Percentiles rank a stretch among this genome's conserved stretches.
Conservation (phyloP, 1,284 basidiomycete species). For the Kwoniella shivajii region DNA sequence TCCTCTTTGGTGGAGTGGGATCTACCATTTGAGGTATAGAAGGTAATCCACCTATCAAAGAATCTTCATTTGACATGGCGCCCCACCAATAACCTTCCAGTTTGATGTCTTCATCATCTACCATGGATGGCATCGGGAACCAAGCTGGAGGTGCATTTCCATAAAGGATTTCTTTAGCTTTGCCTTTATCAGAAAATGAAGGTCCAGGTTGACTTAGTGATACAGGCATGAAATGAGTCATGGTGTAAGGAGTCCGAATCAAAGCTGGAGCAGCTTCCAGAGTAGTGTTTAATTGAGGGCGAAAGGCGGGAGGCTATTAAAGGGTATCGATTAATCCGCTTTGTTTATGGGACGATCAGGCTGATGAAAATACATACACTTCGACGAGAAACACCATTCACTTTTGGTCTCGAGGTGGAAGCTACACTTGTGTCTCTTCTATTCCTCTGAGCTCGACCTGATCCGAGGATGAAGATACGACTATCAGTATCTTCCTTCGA, state of each 20-base stretch:
- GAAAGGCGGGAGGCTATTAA: constrained; percentile 42
- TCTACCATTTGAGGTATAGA: constrained; percentile 41
- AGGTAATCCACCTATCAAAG: constrained; percentile 43
- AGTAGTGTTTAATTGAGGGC: constrained; percentile 44
- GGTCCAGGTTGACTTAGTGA: constrained; percentile 39
- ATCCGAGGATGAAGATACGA: not conserved
- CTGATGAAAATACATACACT: constrained; percentile 3
- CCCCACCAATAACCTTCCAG: constrained; percentile 51
- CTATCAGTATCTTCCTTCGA: not conserved
- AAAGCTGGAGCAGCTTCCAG: constrained; percentile 62
- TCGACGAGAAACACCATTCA: constrained; percentile 9
- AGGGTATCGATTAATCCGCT: not conserved
- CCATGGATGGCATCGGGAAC: constrained; percentile 32
- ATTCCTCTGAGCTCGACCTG: constrained; percentile 7
- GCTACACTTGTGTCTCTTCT: constrained; percentile 12
- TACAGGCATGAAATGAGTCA: constrained; percentile 56
- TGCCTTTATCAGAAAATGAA: constrained; percentile 47
- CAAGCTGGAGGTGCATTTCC: constrained; percentile 39
- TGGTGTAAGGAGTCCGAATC: constrained; percentile 72
- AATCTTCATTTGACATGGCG: constrained; percentile 39
- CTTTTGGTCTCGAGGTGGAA: constrained; percentile 12
- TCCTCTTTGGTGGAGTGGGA: constrained; percentile 2
- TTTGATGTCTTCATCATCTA: constrained; percentile 42
- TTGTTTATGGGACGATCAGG: not conserved
- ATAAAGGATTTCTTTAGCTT: constrained; percentile 43